These are phyloP conservation scores for Stenocarpella maydis DNA, from an alignment of 2,329 filamentous ascomycete genomes.

Conservation along the genomic window DNA sequence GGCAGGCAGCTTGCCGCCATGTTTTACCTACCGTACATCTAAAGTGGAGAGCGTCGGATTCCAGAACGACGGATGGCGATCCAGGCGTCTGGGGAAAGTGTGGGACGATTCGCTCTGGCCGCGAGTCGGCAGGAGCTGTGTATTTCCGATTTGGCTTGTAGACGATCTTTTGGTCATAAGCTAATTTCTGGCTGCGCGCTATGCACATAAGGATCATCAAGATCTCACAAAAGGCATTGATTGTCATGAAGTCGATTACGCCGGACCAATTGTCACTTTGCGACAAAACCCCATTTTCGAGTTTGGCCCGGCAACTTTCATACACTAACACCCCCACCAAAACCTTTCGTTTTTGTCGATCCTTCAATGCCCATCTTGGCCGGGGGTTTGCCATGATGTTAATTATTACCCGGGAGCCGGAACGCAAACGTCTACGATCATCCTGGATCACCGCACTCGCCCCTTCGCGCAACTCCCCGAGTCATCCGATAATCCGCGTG, in stretches of 20 bases:
- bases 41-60: background rate
- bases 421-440: background rate
- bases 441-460: background rate
- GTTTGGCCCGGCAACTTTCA: too few species aligned
- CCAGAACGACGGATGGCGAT: background rate
- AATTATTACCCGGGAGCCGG: background rate
- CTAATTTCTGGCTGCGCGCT: constrained; percentile 8
- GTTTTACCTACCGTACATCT: background rate
- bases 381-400: background rate
- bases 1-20: background rate
- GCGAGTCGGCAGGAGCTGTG: constrained; percentile 7
- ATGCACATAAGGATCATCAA: background rate
- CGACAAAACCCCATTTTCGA: too few species aligned
- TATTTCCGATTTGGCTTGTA: background rate
- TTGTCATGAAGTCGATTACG: too few species aligned
- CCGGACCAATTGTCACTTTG: too few species aligned
- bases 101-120: constrained; percentile 8
- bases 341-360: too few species aligned
- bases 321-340: too few species aligned
- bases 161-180: background rate
- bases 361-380: background rate
- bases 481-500: constrained; percentile 9
- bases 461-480: background rate
- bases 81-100: background rate
- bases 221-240: too few species aligned